A percentile compares a stretch with the other conserved stretches of the same genome.
These are phyloP conservation scores for Cytidiella melzeri DNA, from an alignment of 768 basidiomycete genomes.

Conservation along the genomic window DNA sequence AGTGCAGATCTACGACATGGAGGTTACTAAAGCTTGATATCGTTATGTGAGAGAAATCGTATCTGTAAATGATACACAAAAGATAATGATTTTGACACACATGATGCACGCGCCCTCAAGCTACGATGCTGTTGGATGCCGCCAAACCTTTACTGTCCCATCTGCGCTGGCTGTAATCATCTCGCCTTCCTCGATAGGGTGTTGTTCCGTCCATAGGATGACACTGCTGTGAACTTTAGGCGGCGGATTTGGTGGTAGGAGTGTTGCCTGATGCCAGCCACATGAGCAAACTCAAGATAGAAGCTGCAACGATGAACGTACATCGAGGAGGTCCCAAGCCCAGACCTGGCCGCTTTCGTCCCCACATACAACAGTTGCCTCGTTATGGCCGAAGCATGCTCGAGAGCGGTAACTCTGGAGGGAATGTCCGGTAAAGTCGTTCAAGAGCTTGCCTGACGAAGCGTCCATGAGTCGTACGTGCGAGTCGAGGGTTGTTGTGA, in stretches of 20 bases:
- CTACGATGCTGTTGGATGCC: slow-evolving; percentile 29
- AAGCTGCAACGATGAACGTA: slow-evolving; percentile 32
- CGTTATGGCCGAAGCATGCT: slow-evolving; percentile 77
- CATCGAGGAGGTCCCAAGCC: slow-evolving; percentile 92
- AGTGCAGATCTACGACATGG: no score
- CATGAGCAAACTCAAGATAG: slow-evolving; percentile 3
- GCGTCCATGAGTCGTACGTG: slow-evolving; percentile 84
- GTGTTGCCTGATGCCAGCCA: slow-evolving; percentile 49
- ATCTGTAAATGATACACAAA: no score
- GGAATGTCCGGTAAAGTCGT: slow-evolving; percentile 75
- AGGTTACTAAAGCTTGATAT: no score
- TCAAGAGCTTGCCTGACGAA: slow-evolving; percentile 74
- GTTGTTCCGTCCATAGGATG: slow-evolving; percentile 89
- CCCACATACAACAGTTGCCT: slow-evolving; percentile 77
- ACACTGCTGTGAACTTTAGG: slow-evolving; percentile 76
- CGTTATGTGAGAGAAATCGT: no score
- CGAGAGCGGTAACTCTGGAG: slow-evolving; percentile 74
- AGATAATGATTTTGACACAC: no score
- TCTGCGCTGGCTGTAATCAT: slow-evolving; percentile 89
- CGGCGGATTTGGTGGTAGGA: slow-evolving; percentile 66
- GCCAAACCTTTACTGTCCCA: slow-evolving; percentile 89
- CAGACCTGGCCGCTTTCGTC: slow-evolving; percentile 88
- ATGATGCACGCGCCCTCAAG: no score
- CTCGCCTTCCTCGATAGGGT: slow-evolving; percentile 75
- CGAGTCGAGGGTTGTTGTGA: slow-evolving; percentile 81